Evolutionary conservation across 192 early-diverging fungal species (phyloP).

Genomic region (Backusella luteola): DNA sequence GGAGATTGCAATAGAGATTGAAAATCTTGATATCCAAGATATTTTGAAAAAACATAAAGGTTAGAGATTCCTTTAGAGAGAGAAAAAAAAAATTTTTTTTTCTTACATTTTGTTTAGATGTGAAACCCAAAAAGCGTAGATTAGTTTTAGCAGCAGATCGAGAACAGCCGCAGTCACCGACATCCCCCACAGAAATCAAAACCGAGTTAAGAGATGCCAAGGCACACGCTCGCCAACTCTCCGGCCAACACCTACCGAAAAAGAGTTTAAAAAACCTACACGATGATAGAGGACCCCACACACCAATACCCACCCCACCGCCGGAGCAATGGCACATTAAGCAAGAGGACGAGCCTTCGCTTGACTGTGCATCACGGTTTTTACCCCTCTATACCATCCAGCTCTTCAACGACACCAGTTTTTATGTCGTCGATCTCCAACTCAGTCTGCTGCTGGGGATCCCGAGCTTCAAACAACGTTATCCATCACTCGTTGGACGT

Average conservation of each 20-base stretch:
- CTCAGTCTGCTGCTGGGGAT: slow-evolving; percentile 61
- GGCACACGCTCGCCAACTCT: slow-evolving; percentile 14
- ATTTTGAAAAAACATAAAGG: slow-evolving; percentile 8
- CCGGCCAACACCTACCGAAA: slow-evolving; percentile 20
- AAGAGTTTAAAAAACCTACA: slow-evolving; percentile 11
- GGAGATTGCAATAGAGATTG: slow-evolving; percentile 51
- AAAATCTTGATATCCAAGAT: slow-evolving; percentile 27
- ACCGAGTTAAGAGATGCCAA: neutral
- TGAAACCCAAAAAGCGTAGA: slow-evolving; percentile 26
- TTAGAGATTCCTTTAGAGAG: neutral
- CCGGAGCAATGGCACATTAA: slow-evolving; percentile 30
- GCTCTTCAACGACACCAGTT: slow-evolving; percentile 40
- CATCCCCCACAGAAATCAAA: neutral
- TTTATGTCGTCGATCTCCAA: slow-evolving; percentile 70
- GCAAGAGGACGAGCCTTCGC: slow-evolving; percentile 29
- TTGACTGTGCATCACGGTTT: slow-evolving; percentile 41
- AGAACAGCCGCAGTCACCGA: slow-evolving; percentile 11
- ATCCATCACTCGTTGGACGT: slow-evolving; percentile 58
- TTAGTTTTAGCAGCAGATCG: slow-evolving; percentile 26
- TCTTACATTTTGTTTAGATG: neutral
- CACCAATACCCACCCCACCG: slow-evolving; percentile 24
- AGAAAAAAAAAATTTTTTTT: neutral
- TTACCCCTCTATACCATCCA: slow-evolving; percentile 73
- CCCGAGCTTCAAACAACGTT: slow-evolving; percentile 49
- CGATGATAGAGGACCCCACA: neutral